These are phyloP conservation scores for Fraxinus ornus DNA, from an alignment of 305 asterid species.

Conservation along the genomic window DNA sequence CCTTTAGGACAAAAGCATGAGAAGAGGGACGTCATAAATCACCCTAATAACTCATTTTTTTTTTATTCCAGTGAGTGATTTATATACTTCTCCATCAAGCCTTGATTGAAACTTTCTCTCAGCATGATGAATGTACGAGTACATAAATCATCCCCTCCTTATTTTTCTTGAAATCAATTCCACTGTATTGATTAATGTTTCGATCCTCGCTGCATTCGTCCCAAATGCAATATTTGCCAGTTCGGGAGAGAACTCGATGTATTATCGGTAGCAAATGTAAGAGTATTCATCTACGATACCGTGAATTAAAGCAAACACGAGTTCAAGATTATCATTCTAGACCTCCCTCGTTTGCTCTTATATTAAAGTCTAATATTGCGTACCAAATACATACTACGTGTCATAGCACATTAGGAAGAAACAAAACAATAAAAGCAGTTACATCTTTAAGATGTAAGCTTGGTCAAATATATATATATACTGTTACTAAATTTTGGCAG, in stretches of 20 bases:
- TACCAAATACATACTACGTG: not conserved
- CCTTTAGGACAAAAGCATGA: conserved; percentile 26
- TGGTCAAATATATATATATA: not conserved
- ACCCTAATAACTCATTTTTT: conserved; percentile 25
- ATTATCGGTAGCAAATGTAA: not conserved
- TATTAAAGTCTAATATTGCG: not conserved
- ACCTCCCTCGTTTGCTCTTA: not conserved
- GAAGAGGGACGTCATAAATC: conserved; percentile 34
- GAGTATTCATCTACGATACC: not conserved
- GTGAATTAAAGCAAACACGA: not conserved
- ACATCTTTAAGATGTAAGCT: not conserved
- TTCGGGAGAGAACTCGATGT: not conserved
- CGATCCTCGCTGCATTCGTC: not conserved
- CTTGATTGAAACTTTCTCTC: not conserved
- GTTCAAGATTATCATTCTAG: not conserved
- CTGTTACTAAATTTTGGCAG: not conserved
- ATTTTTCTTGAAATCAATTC: not conserved
- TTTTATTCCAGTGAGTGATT: conserved; percentile 6
- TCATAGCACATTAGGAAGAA: not conserved
- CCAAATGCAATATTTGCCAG: not conserved
- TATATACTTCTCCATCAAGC: conserved; percentile 1
- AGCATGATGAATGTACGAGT: not conserved
- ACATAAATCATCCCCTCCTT: not conserved
- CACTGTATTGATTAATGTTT: not conserved
- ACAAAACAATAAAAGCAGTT: not conserved